Evolutionary conservation across 768 basidiomycete species (phyloP).

Genomic region (Tulasnella sp.): DNA sequence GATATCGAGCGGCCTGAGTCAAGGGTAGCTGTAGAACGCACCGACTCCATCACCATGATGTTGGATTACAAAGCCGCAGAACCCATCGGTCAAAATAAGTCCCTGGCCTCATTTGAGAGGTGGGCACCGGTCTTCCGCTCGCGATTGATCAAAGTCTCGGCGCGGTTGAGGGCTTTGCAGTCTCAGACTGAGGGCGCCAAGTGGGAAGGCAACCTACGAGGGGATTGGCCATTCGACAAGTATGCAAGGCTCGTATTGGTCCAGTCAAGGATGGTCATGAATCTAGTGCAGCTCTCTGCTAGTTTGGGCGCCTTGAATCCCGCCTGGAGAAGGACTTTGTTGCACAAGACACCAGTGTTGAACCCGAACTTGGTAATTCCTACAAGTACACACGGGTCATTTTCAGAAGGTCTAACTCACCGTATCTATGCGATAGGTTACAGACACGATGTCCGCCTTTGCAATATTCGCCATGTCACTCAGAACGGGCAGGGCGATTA

Average conservation of each 20-base stretch:
- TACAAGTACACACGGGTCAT: background rate
- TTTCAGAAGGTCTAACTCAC: too few relatives aligned
- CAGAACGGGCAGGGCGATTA: slow-evolving; percentile 36
- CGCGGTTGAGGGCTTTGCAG: slow-evolving; percentile 29
- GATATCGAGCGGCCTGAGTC: slow-evolving; percentile 2
- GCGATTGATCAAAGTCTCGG: slow-evolving; percentile 25
- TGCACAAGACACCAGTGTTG: slow-evolving; percentile 37
- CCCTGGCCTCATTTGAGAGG: slow-evolving; percentile 23
- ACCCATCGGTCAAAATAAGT: background rate
- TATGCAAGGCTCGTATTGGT: slow-evolving; percentile 34
- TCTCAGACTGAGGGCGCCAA: slow-evolving; percentile 30
- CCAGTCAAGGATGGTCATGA: slow-evolving; percentile 33
- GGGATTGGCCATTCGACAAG: slow-evolving; percentile 42
- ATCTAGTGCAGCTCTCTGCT: slow-evolving; percentile 32
- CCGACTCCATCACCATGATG: slow-evolving; percentile 15
- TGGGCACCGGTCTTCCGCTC: background rate
- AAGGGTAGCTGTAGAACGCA: too few relatives aligned
- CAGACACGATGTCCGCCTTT: slow-evolving; percentile 37
- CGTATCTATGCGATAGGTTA: too few relatives aligned
- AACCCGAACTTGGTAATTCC: slow-evolving; percentile 42
- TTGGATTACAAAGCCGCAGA: slow-evolving; percentile 17
- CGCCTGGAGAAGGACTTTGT: slow-evolving; percentile 32
- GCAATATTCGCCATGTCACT: slow-evolving; percentile 36
- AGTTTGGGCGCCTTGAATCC: slow-evolving; percentile 36
- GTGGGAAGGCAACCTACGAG: slow-evolving; percentile 40